Evolutionary conservation across 495 filamentous ascomycete genomes (phyloP).

Genomic region (Eremomyces bilateralis): DNA sequence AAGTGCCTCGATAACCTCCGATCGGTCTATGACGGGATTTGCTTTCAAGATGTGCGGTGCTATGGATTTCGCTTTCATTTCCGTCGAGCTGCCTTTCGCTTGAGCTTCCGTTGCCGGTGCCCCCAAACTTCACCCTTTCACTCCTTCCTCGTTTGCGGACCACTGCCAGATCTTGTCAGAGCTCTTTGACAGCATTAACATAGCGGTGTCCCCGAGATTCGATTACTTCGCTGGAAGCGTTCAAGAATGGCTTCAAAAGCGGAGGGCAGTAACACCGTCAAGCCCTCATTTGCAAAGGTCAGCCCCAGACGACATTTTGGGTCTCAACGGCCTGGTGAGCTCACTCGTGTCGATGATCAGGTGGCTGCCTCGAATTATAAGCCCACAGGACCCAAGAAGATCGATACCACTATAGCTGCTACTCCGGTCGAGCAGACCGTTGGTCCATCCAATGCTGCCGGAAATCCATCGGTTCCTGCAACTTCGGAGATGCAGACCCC

Average conservation of each 20-base stretch:
- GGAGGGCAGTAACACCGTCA: slow-evolving; percentile 5
- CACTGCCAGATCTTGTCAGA: background rate
- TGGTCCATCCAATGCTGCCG: background rate
- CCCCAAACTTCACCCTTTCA: background rate
- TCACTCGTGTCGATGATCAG: slow-evolving; percentile 15
- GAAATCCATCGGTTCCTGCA: background rate
- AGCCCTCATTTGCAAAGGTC: slow-evolving; percentile 34
- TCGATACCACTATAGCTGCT: background rate
- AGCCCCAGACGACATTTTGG: too few relatives aligned
- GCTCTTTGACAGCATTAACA: background rate
- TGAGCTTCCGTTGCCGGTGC: too few relatives aligned
- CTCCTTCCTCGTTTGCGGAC: background rate
- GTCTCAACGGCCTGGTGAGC: slow-evolving; percentile 1
- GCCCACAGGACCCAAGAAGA: slow-evolving; percentile 1
- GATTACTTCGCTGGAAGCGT: too few relatives aligned
- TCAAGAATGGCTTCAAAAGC: background rate
- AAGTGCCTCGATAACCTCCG: too few relatives aligned
- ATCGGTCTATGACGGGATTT: too few relatives aligned
- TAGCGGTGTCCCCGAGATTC: background rate
- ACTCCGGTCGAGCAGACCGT: background rate
- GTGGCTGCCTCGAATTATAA: slow-evolving; percentile 28
- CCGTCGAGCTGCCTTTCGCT: slow-evolving; percentile 1
- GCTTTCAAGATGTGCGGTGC: background rate
- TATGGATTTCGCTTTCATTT: background rate
- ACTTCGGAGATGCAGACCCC: background rate